These are phyloP conservation scores for Poa annua DNA, from an alignment of 176 grass and related monocot species.

Conservation along the genomic window DNA sequence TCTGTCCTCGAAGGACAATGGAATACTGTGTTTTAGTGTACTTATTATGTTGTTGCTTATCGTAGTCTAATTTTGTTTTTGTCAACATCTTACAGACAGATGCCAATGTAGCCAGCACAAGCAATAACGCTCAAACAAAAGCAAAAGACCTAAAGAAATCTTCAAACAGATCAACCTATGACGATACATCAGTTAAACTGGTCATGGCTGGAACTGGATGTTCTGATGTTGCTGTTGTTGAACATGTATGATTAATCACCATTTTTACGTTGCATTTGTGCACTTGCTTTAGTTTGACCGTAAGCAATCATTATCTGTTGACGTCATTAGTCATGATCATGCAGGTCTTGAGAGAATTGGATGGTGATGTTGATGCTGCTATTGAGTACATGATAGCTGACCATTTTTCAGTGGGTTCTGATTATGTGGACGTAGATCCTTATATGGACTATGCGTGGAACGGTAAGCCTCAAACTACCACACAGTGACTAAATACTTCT, in stretches of 20 bases:
- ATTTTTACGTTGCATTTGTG: constrained; percentile 22
- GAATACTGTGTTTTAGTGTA: constrained; percentile 17
- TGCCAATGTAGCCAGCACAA: constrained; percentile 57
- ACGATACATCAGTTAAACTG: constrained; percentile 58
- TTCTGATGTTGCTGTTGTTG: constrained; percentile 51
- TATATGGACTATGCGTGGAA: constrained; percentile 44
- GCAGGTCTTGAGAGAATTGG: constrained; percentile 80
- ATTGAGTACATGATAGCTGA: constrained; percentile 80
- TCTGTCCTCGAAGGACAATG: constrained; percentile 21
- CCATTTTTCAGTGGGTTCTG: constrained; percentile 32
- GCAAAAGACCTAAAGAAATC: constrained; percentile 59
- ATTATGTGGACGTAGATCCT: constrained; percentile 38
- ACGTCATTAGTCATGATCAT: constrained; percentile 5
- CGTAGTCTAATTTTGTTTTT: constrained; percentile 23
- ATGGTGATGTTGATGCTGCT: constrained; percentile 78
- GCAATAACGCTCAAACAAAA: constrained; percentile 54
- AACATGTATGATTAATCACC: constrained; percentile 43
- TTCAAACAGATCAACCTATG: constrained; percentile 43
- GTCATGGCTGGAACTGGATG: constrained; percentile 82
- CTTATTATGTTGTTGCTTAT: constrained; percentile 26
- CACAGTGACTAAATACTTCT: neutral
- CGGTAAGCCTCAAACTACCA: constrained; percentile 32
- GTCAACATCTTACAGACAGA: constrained; percentile 51
- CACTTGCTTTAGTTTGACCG: neutral
- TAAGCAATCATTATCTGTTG: constrained; percentile 22